Base-by-base conservation (phyloP, 2,329 filamentous ascomycete species). In the Sphaerulina populicola region DNA sequence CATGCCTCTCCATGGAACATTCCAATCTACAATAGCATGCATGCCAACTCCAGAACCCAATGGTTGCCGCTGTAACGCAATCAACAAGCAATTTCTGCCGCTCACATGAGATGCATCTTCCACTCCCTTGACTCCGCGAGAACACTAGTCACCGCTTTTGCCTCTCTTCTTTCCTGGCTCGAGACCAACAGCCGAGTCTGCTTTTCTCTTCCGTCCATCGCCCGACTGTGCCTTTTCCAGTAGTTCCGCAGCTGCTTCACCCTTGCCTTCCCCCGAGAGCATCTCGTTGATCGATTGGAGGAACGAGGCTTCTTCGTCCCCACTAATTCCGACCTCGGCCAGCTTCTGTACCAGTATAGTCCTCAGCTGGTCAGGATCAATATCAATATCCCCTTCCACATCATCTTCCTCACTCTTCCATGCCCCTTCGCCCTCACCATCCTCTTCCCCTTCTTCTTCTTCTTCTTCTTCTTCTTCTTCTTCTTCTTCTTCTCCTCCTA, bases 211-310 rank as follows among this genome's bases (percentile, higher is more conserved):
- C 8, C 36, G 44, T 11, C 44, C 36, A 38, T 23, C 27, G 3
- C 36, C 33, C 6, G 35, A 30, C 36, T 47, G 44, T 23, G 46
- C 46, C 18, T 49, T 49, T 14, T 49, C 38, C 29, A 75, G 63
- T 40, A 71, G 64, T 23, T 69, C 68, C 14, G 69, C 63, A 49
- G 72, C 68, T 12, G 72, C 71, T 44, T 73, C 72, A 23, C 66
- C 66, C 6, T 63, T 61, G 44, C 54, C 67, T n/a, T 71, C 62
- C 29, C 69, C 68, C 4, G 65, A 66, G 9, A 74, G 62, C 71
- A 76, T 73, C 45, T 72, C 68, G 57, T 68, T 64, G 4, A 72
- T 68, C 12, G 69, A 71, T 42, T 71, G 59, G 47, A 74, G 66
- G 43, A 75, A 65, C 10, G 69, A 66, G 11, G 64, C 60, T 35